Base-by-base conservation (phyloP, 176 grass and related monocot species). In the Oryza longistaminata region DNA sequence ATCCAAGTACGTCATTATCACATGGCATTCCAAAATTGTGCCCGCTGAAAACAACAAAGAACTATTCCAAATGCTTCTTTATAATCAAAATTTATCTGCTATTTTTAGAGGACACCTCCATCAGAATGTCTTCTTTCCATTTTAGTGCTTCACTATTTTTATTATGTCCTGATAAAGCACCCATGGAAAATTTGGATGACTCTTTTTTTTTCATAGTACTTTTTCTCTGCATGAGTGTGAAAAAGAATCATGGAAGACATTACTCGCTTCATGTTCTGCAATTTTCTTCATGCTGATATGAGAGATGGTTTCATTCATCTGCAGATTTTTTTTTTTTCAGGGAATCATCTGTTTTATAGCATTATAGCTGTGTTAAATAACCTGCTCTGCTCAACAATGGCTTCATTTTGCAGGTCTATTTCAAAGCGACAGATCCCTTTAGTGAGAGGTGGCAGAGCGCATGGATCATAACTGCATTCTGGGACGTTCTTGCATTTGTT, bases 391-490 rank as follows among this genome's bases (percentile, higher is more conserved):
- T 64, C 83, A 74, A 78, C 69, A 21, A 9, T 77, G 64, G 75
- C 31, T 66, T 90, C 19, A 40, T 88, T 75, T 71, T 82, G 31
- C 76, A 99, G 97, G 93, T 99, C 69, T 99, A 96, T 86, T 99
- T 99, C 80, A 99, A 99, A 88, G 93, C 93, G 1, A 99, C 97
- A 62, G 93, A 99, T 49, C 97, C 97, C 29, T 96, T 91, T 76
- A 99, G 97, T 40, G 97, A 99, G 81, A 88, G 97, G 70, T 99
- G 97, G 97, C 93, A 99, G 84, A 94, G 93, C 27, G 93, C 93
- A 67, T 96, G 97, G 97, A 94, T 94, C 70, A 92, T 99, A 74
- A 99, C 97, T 86, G 97, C 97, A 46, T 99, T 96, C 82, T 99
- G 97, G 97, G 83, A 99, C 33, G 89, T 99, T 86, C 86, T 91